Evolutionary conservation across 2,329 filamentous ascomycete genomes (phyloP).

Genomic region (Ploettnerulaceae sp.): DNA sequence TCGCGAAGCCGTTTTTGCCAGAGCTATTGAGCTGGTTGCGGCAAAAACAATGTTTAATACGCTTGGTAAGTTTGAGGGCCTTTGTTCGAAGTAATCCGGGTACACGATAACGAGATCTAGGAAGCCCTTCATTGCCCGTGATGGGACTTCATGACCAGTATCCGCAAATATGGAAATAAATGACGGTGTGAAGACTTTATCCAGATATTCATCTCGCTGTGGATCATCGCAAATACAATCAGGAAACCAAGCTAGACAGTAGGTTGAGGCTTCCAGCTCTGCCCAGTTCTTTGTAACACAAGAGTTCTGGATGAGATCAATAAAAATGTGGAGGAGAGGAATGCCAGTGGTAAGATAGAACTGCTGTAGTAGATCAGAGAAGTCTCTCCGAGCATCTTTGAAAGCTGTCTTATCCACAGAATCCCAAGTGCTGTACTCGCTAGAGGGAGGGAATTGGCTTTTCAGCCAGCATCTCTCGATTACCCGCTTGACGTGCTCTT

Average conservation of each 20-base stretch:
- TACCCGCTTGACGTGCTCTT: constrained; percentile 56
- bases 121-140: constrained; percentile 61
- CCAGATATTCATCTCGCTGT: constrained; percentile 54
- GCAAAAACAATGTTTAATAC: constrained; percentile 72
- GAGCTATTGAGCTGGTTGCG: constrained; percentile 55
- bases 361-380: constrained; percentile 71
- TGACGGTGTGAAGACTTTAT: constrained; percentile 55
- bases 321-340: constrained; percentile 52
- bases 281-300: constrained; percentile 48
- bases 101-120: constrained; percentile 68
- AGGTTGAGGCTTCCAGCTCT: constrained; percentile 56
- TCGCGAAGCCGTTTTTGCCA: constrained; percentile 66
- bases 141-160: constrained; percentile 49
- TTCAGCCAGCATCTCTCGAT: constrained; percentile 65
- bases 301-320: constrained; percentile 48
- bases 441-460: constrained; percentile 53
- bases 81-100: constrained; percentile 70
- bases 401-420: constrained; percentile 63
- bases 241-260: constrained; percentile 61
- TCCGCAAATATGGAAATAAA: constrained; percentile 52
- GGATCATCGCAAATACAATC: constrained; percentile 58
- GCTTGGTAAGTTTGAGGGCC: constrained; percentile 60
- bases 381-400: constrained; percentile 68
- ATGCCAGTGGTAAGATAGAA: constrained; percentile 59
- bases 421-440: constrained; percentile 61